Conservation (phyloP, 2,329 filamentous ascomycete species). For the Scedosporium dehoogii region DNA sequence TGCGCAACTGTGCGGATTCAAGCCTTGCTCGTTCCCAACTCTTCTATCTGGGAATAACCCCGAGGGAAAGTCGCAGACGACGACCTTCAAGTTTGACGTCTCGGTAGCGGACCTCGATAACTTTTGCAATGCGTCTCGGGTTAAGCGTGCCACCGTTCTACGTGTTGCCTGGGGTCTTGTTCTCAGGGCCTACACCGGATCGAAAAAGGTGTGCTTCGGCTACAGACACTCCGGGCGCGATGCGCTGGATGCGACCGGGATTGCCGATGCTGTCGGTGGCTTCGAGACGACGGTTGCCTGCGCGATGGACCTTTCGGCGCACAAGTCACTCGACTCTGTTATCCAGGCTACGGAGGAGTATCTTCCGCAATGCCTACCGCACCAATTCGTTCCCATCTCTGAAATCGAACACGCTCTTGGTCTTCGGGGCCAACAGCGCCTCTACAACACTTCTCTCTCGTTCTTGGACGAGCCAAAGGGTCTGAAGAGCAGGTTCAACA, state of each 20-base stretch:
- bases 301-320: conserved; percentile 19
- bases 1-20: conserved; percentile 24
- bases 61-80: conserved; percentile 20
- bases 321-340: conserved; percentile 21
- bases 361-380: conserved; percentile 19
- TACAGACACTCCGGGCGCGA: conserved; percentile 36
- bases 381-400: conserved; percentile 34
- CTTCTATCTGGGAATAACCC: conserved; percentile 12
- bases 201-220: conserved; percentile 44
- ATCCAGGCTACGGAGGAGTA: conserved; percentile 23
- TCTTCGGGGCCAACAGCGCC: conserved; percentile 25
- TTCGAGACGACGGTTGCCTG: conserved; percentile 32
- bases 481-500: conserved; percentile 23
- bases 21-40: conserved; percentile 35
- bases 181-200: conserved; percentile 42
- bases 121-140: conserved; percentile 27
- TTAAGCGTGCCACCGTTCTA: conserved; percentile 39
- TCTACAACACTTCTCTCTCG: conserved; percentile 43
- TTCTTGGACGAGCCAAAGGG: conserved; percentile 31
- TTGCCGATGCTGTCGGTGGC: conserved; percentile 33
- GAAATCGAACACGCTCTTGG: conserved; percentile 37
- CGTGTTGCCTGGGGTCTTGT: conserved; percentile 52
- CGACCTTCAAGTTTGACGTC: conserved; percentile 30
- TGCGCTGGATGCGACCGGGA: conserved; percentile 28
- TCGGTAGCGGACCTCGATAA: conserved; percentile 28